Base-by-base conservation (phyloP, 75 land plant species). In the Adiantum capillusveneris region DNA sequence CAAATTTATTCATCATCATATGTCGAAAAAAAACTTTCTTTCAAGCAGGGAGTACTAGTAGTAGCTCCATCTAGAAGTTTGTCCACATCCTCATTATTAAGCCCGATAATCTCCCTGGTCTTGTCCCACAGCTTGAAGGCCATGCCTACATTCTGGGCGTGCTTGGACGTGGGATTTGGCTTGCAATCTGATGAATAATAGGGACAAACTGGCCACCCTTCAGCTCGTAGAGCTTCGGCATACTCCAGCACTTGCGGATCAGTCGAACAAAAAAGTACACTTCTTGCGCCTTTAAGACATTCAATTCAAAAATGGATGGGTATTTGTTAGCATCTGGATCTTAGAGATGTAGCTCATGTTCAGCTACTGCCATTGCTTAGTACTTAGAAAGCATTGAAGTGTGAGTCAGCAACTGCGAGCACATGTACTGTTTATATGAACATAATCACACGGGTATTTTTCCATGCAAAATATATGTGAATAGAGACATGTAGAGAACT, bases 241-340 rank as follows among this genome's bases (percentile, higher is more conserved):
- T 85, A 86, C 54, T 89, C 88, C 31, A 74, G 74, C 14, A 94
- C 76, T 68, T 94, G 87, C 3, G 84, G 80, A 71, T 94, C 98
- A 6, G 87, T 84, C 25, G 98, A 87, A 50, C 91, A 75, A 60
- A 89, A 94, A 0, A 94, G 65, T n/a, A 94, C 53, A 62, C 96
- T 94, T 53, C 98, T 78, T 22, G 98, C 74, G 50, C 98, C 96
- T 94, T 34, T n/a, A n/a, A n/a, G n/a, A n/a, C n/a, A n/a, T n/a
- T n/a, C n/a, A n/a, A n/a, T n/a, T n/a, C n/a, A n/a, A n/a, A n/a
- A n/a, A n/a, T n/a, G n/a, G n/a, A n/a, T n/a, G n/a, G n/a, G n/a
- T n/a, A n/a, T n/a, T n/a, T n/a, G n/a, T n/a, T n/a, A n/a, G n/a
- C n/a, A n/a, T n/a, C n/a, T n/a, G n/a, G n/a, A n/a, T n/a, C n/a